phyloP scores from a whole-genome alignment of 2,329 filamentous ascomycete species.

The Myotisia sp. region DNA sequence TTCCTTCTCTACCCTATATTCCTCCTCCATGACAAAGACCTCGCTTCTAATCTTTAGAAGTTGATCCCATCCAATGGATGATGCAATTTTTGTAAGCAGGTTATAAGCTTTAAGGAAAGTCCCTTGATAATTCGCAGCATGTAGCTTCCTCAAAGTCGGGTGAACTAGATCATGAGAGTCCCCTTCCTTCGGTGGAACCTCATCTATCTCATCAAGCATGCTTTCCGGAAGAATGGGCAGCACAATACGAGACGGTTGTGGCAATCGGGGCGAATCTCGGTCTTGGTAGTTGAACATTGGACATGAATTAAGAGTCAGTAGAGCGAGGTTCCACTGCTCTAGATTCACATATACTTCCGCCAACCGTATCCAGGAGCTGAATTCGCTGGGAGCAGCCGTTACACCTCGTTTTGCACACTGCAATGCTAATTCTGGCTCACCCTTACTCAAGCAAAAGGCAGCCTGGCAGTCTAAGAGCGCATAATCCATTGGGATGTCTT shows the following conservation, averaged over 20 bases:
- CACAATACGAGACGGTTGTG: slow-evolving; percentile 74
- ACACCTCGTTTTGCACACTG: slow-evolving; percentile 91
- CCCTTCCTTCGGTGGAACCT: slow-evolving; percentile 57
- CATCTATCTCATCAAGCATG: slow-evolving; percentile 88
- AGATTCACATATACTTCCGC: slow-evolving; percentile 87
- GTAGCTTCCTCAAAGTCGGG: slow-evolving; percentile 67
- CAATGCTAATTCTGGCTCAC: slow-evolving; percentile 70
- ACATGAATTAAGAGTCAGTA: slow-evolving; percentile 92
- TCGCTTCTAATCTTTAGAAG: slow-evolving; percentile 86
- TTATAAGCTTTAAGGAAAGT: slow-evolving; percentile 93
- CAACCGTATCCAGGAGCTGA: slow-evolving; percentile 87
- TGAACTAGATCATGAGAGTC: slow-evolving; percentile 76
- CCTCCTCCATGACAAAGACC: slow-evolving; percentile 99
- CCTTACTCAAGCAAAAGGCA: slow-evolving; percentile 79
- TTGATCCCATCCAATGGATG: slow-evolving; percentile 96
- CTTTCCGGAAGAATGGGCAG: slow-evolving; percentile 80
- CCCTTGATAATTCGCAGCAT: slow-evolving; percentile 80
- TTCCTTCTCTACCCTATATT: slow-evolving; percentile 67
- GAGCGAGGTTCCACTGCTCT: slow-evolving; percentile 91
- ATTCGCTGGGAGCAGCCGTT: slow-evolving; percentile 89
- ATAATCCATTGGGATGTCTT: slow-evolving; percentile 94
- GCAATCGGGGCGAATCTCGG: slow-evolving; percentile 89
- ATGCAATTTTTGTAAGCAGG: slow-evolving; percentile 86
- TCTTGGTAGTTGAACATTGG: slow-evolving; percentile 99
- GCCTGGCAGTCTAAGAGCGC: slow-evolving; percentile 90